Evolutionary conservation across 2,329 filamentous ascomycete genomes (phyloP), one percentile per base, ranked within the genome.

Genomic region (Chaetomium globosum): DNA sequence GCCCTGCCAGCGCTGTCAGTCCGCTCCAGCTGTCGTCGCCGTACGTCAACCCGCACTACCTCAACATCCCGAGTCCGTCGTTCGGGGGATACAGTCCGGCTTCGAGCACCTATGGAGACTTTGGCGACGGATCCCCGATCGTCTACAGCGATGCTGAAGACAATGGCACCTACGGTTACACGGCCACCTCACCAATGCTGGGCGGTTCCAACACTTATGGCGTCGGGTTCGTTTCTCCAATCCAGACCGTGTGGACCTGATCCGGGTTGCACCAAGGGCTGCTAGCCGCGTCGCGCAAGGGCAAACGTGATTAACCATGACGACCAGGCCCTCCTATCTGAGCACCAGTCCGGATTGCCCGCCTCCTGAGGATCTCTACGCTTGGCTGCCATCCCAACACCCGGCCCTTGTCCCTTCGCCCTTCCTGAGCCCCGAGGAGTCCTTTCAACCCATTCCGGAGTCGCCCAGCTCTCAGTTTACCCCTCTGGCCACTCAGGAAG

Each of bases 101-200:
- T 26, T 86, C 85, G 33, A 88, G 86, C 65, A 86, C 83, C 21
- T 87, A 84, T 73, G 87, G 74, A 79, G 85, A 75, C 67, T 75
- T 74, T 61, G 71, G 72, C 65, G 75, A 77, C 33, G 69, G 71
- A 6, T 74, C 76, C n/a, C 87, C 86, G 31, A 79, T 86, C 67
- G 80, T 82, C 33, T 88, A 87, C 77, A 88, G 86, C 77, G 86
- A 88, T 71, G 80, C 81, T 55, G 86, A 87, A 64, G 85, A 88
- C 68, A 83, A 80, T 67, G 75, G 76, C 66, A 75, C 80, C 53
- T 85, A 79, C 74, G 82, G 75, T 71, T 81, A 77, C 72, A 72
- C 79, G 70, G 77, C 79, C 69, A 79, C 80, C 74, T 79, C 80
- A 66, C 78, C 80, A 70, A 77, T 79, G 73, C 76, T 81, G 74